Percentiles rank a stretch among this genome's conserved stretches.
Conservation (phyloP, 257 asterid genomes). For the Przewalskia tangutica region DNA sequence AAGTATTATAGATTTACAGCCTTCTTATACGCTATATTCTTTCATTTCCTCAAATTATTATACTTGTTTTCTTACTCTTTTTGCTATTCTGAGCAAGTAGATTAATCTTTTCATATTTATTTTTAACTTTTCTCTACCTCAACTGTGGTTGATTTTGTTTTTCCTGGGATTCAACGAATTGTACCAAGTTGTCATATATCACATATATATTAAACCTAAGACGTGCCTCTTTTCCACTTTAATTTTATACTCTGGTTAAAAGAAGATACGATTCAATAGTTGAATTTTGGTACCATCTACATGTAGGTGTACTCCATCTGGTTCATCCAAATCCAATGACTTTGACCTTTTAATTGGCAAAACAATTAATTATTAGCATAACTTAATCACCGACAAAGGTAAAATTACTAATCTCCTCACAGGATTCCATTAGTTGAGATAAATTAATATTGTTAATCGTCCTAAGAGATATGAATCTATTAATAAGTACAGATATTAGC, state of each 20-base stretch:
- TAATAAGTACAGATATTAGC: not conserved
- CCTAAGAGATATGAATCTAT: not conserved
- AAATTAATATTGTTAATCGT: not conserved
- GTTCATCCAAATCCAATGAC: not conserved
- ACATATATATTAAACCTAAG: not conserved
- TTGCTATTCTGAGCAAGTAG: not conserved
- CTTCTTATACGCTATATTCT: not conserved
- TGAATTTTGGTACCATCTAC: not conserved
- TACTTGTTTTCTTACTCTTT: not conserved
- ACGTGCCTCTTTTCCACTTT: not conserved
- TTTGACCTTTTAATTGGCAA: not conserved
- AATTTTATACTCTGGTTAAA: not conserved
- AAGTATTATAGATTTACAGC: no score
- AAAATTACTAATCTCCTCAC: not conserved
- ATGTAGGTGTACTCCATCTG: not conserved
- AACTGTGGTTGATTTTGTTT: not conserved
- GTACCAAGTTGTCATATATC: not conserved
- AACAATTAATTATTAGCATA: not conserved
- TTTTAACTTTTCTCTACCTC: no score
- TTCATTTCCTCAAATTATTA: not conserved
- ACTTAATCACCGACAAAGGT: not conserved
- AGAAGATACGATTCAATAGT: not conserved
- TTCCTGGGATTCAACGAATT: not conserved
- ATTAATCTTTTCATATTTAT: not conserved
- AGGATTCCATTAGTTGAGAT: not conserved